Evolutionary conservation across 2,329 filamentous ascomycete genomes (phyloP).

Genomic region (Colletotrichum brevisporum): DNA sequence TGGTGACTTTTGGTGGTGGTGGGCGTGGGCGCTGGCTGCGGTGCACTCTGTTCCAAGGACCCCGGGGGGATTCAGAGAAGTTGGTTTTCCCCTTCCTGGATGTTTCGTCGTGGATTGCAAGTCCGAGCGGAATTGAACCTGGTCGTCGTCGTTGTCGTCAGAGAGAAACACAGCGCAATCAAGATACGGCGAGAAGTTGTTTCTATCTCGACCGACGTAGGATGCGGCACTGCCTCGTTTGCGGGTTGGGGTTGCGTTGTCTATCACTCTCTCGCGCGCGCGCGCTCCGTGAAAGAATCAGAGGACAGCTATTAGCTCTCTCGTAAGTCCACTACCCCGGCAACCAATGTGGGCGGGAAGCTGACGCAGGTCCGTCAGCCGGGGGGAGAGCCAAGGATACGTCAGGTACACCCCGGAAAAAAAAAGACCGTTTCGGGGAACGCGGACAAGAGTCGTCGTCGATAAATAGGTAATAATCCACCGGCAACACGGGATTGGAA

Average conservation of each 20-base stretch:
- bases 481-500: neutral
- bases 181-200: too few species aligned
- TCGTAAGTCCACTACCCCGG: constrained; percentile 18
- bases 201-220: neutral
- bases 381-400: constrained; percentile 10
- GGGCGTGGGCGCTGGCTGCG: neutral
- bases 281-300: constrained; percentile 18
- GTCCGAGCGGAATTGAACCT: too few species aligned
- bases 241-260: constrained; percentile 13
- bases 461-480: neutral
- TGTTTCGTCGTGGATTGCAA: too few species aligned
- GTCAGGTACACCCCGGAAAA: constrained; percentile 7
- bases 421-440: constrained; percentile 14
- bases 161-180: neutral
- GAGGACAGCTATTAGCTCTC: constrained; percentile 35
- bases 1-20: neutral
- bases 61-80: too few species aligned
- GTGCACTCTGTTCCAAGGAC: neutral
- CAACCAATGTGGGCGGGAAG: constrained; percentile 37
- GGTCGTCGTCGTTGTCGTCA: neutral
- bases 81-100: too few species aligned
- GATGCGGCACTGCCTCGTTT: neutral
- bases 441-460: constrained; percentile 2
- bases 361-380: constrained; percentile 36
- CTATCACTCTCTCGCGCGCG: constrained; percentile 5